Evolutionary conservation across 2,329 filamentous ascomycete genomes (phyloP).

Genomic region (Colletotrichum zoysiae): DNA sequence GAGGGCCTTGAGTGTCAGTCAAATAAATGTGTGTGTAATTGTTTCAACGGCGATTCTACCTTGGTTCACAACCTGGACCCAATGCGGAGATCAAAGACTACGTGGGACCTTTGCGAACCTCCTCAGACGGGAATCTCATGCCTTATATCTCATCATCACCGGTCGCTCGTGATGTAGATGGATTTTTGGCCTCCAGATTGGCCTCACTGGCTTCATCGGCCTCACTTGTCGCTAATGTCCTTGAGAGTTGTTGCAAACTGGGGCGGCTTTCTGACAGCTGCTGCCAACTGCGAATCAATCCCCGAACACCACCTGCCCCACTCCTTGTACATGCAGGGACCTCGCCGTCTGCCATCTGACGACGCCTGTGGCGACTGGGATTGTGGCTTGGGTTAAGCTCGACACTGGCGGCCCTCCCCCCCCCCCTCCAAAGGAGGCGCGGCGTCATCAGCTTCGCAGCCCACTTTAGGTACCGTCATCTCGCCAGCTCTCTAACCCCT

Average conservation of each 20-base stretch:
- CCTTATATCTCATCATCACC: background rate
- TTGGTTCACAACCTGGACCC: background rate
- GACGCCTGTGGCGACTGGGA: conserved; percentile 30
- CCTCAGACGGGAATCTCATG: no score
- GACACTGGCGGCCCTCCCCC: conserved; percentile 11
- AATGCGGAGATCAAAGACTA: background rate
- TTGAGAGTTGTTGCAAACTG: background rate
- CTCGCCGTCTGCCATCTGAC: conserved; percentile 2
- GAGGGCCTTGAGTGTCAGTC: background rate
- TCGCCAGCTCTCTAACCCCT: conserved; percentile 41
- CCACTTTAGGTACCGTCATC: conserved; percentile 41
- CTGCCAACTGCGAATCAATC: background rate
- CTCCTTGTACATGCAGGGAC: conserved; percentile 18
- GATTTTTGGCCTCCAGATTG: conserved; percentile 15
- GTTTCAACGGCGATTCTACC: background rate
- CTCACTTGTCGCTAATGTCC: conserved; percentile 5
- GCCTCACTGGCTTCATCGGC: conserved; percentile 19
- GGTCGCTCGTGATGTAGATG: conserved; percentile 1
- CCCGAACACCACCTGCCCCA: background rate
- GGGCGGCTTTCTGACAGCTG: background rate
- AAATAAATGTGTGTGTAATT: background rate
- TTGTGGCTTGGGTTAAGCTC: conserved; percentile 38
- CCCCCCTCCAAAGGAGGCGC: conserved; percentile 25
- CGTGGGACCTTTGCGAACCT: background rate
- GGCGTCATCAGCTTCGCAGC: conserved; percentile 44